These are phyloP conservation scores for Cyamopsis tetragonoloba DNA, from an alignment of 306 rosid genomes.

Conservation along the genomic window DNA sequence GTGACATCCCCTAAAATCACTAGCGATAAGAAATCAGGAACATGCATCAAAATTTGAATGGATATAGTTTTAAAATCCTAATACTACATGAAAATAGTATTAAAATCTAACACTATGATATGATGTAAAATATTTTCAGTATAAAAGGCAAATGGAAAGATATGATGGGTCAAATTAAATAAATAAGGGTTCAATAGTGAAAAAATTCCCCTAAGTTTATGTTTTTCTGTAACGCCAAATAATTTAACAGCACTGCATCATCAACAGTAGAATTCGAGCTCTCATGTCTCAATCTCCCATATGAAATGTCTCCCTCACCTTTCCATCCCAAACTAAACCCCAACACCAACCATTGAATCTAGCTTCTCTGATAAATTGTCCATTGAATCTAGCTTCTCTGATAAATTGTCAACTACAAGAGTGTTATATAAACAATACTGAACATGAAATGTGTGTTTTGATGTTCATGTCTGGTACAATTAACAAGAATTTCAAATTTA, in stretches of 20 bases:
- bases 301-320: background rate
- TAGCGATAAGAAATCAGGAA: too few relatives aligned
- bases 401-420: background rate
- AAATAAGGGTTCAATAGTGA: background rate
- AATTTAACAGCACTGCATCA: background rate
- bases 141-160: background rate
- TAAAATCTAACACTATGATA: too few relatives aligned
- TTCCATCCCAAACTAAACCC: background rate
- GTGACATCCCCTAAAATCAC: too few relatives aligned
- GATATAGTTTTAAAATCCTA: too few relatives aligned
- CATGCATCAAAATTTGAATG: too few relatives aligned
- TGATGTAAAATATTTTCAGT: too few relatives aligned
- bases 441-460: background rate
- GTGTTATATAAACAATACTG: background rate
- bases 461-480: background rate
- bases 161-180: background rate
- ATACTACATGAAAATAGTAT: too few relatives aligned
- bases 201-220: background rate
- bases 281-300: background rate
- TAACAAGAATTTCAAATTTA: background rate
- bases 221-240: background rate
- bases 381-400: background rate
- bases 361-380: background rate
- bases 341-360: background rate
- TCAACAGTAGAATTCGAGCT: background rate